Evolutionary conservation across 495 filamentous ascomycete genomes (phyloP).

Genomic region (Aspergillus incahuasiensis): DNA sequence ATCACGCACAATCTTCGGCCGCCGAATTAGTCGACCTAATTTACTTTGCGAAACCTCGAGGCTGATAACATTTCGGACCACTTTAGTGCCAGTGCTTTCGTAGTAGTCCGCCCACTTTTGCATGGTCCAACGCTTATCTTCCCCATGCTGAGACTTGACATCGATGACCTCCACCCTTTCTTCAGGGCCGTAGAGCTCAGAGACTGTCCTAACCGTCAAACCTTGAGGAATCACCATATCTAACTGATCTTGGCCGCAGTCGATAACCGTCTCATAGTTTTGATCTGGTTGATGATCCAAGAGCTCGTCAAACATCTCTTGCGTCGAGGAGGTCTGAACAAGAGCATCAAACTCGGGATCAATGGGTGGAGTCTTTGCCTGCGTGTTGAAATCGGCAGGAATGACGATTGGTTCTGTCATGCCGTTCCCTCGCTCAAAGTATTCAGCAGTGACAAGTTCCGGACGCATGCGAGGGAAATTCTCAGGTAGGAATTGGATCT

Average conservation of each 20-base stretch:
- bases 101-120: slow-evolving; percentile 72
- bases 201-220: slow-evolving; percentile 61
- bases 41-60: slow-evolving; percentile 67
- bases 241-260: slow-evolving; percentile 61
- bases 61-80: slow-evolving; percentile 73
- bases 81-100: slow-evolving; percentile 57
- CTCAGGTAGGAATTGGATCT: slow-evolving; percentile 57
- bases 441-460: slow-evolving; percentile 62
- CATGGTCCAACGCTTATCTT: slow-evolving; percentile 67
- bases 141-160: slow-evolving; percentile 69
- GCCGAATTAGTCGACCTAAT: slow-evolving; percentile 59
- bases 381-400: slow-evolving; percentile 61
- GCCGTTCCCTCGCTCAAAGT: slow-evolving; percentile 61
- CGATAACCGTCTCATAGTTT: slow-evolving; percentile 45
- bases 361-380: slow-evolving; percentile 31
- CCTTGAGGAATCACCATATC: slow-evolving; percentile 72
- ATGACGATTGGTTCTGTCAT: slow-evolving; percentile 70
- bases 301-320: slow-evolving; percentile 47
- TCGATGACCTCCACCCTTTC: slow-evolving; percentile 70
- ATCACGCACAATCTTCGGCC: slow-evolving; percentile 67
- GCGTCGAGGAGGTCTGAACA: slow-evolving; percentile 32
- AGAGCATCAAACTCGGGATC: slow-evolving; percentile 29
- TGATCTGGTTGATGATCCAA: slow-evolving; percentile 33
- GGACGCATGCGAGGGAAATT: slow-evolving; percentile 64
- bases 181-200: slow-evolving; percentile 62